Evolutionary conservation across 768 basidiomycete genomes (phyloP), one percentile per base, ranked within the genome.

Genomic region (Boletus sp.): DNA sequence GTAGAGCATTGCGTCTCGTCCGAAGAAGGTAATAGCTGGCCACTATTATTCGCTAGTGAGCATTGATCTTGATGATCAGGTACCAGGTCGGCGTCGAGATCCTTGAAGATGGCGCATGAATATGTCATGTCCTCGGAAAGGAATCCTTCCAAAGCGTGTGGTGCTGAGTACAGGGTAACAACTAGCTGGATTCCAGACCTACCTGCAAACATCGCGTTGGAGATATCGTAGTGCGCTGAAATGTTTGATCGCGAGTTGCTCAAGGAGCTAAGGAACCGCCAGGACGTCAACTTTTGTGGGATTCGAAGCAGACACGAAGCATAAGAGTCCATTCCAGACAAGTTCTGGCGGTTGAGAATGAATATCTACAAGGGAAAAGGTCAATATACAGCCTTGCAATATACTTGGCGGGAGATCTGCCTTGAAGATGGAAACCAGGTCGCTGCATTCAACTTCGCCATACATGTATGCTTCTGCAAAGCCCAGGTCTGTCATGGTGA

Each of bases 121-220:
- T 50, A 55, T 8, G 33, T 50, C 41, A 45, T 49, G 2, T 41
- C 40, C 5, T 20, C 12, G 18, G n/a, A 18, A 10, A 41, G 40
- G 40, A 41, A 41, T 7, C 5, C 40, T 18, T 20, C 17, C 6
- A 20, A 18, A 7, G 18, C 18, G 18, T 10, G n/a, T n/a, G n/a
- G n/a, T n/a, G n/a, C 11, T 40, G 12, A 42, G 39, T 28, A 11
- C 33, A 47, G 14, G 5, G 6, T 15, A 24, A 33, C 14, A 9
- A 36, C 0, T 33, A 36, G 18, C 5, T 14, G 36, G 15, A n/a
- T 29, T 20, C 17, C 5, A 5, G 12, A 20, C 48, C 4, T n/a
- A 50, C 54, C 32, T 37, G 40, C 33, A 37, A 55, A 44, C 48
- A 50, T 55, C 14, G 20, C 54, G 4, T 45, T 37, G n/a, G 48